Evolutionary conservation across 2,329 filamentous ascomycete species (phyloP), one percentile per base, ranked within the genome.

Genomic region (Trichoderma sp.): DNA sequence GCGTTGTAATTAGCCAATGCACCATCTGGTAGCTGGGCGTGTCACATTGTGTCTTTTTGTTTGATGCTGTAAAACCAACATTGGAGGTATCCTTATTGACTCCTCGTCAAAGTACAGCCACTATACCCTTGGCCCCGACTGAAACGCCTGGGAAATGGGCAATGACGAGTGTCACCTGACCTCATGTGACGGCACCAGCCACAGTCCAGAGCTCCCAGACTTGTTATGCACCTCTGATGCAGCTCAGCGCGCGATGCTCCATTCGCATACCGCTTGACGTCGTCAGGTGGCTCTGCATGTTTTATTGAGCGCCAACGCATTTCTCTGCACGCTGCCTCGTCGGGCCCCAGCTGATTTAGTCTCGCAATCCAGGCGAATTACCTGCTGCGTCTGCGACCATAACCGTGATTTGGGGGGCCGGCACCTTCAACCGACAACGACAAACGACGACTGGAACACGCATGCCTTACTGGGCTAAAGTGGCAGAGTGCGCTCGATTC

Each of bases 111-210:
- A n/a, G n/a, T n/a, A n/a, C 32, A 19, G 25, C 22, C 15, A 42
- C 22, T 5, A 58, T n/a, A n/a, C n/a, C n/a, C n/a, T n/a, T n/a
- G n/a, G n/a, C n/a, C n/a, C n/a, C n/a, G n/a, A 9, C 15, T 19
- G 42, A 48, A 48, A 48, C 42, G 19, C 22, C 42, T 22, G 10
- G 48, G 12, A 52, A 52, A 50, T 50, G 45, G 22, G 10, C 52
- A 34, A 69, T 69, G 64, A 69, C 66, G 59, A 65, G 29, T 35
- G 32, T 72, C 70, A 73, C 71, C 67, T 69, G 68, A 73, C 59
- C 70, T 75, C 74, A 76, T 73, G 75, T 75, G 77, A 75, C 54
- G 56, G 5, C 67, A 77, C 76, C 71, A 63, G 76, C 76, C 76
- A 75, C 74, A 73, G 3, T 32, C 10, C 5, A 53, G 25, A 56